Percentiles rank a stretch among this genome's conserved stretches.
These are phyloP conservation scores for Neurospora sublineolata DNA, from an alignment of 495 filamentous ascomycete genomes.

Conservation along the genomic window DNA sequence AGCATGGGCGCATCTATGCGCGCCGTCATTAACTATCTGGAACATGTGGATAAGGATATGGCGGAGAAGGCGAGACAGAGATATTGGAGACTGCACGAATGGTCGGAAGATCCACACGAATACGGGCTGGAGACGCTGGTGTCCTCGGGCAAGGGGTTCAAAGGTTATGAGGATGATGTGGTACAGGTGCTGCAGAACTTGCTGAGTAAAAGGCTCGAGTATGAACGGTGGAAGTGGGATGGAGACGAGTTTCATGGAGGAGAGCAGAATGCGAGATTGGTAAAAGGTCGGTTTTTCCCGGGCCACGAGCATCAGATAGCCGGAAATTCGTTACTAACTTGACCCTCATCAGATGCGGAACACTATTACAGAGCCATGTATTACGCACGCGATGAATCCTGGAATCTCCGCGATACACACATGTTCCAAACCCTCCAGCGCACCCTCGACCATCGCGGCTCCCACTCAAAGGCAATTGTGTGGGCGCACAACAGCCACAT, in stretches of 20 bases:
- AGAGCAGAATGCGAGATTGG: constrained; percentile 45
- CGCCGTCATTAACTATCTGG: constrained; percentile 43
- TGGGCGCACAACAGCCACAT: constrained; percentile 54
- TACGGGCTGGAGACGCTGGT: constrained; percentile 40
- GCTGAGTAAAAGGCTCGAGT: constrained; percentile 35
- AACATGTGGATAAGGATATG: constrained; percentile 35
- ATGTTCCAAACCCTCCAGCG: constrained; percentile 46
- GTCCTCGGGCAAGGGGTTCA: constrained; percentile 19
- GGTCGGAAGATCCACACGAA: constrained; percentile 41
- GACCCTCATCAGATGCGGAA: constrained; percentile 33
- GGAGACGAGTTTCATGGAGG: constrained; percentile 42
- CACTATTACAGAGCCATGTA: constrained; percentile 50
- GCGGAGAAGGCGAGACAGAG: constrained; percentile 32
- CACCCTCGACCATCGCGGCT: constrained; percentile 31
- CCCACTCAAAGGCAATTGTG: constrained; percentile 38
- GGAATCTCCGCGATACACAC: constrained; percentile 47
- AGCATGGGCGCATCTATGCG: constrained; percentile 40
- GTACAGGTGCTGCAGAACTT: constrained; percentile 37
- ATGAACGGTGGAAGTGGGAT: constrained; percentile 21
- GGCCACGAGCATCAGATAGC: background rate
- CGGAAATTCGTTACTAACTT: background rate
- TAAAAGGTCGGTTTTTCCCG: constrained; percentile 23
- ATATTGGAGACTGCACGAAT: constrained; percentile 39
- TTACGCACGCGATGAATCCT: constrained; percentile 42
- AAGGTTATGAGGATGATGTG: constrained; percentile 39